Conservation (phyloP, 1,284 basidiomycete species). For the Puccinia polysora region DNA sequence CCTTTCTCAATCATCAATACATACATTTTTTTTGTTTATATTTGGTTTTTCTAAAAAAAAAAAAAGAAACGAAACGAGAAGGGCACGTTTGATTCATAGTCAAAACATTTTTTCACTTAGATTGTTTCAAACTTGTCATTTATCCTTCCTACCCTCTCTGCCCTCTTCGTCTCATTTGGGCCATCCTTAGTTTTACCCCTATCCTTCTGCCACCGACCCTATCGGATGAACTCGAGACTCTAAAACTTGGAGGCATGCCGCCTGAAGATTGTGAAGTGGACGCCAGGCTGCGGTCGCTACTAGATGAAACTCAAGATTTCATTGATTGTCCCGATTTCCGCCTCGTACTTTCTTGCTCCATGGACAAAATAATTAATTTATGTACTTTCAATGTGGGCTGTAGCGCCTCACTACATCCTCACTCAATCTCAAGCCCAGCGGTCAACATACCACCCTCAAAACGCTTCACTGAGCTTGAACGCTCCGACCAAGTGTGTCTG, state of each 20-base stretch:
- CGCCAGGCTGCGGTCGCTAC: slow-evolving; percentile 61
- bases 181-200: slow-evolving; percentile 5
- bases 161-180: background rate
- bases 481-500: background rate
- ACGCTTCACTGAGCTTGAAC: background rate
- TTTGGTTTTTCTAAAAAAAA: too few relatives aligned
- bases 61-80: too few relatives aligned
- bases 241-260: slow-evolving; percentile 56
- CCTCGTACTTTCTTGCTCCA: slow-evolving; percentile 58
- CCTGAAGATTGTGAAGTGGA: slow-evolving; percentile 47
- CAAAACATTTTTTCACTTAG: background rate
- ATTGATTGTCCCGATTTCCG: slow-evolving; percentile 67
- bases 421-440: background rate
- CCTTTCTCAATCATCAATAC: too few relatives aligned
- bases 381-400: background rate
- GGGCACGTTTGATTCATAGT: background rate
- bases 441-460: background rate
- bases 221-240: slow-evolving; percentile 64
- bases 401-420: background rate
- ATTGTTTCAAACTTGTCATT: background rate
- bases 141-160: background rate
- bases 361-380: background rate
- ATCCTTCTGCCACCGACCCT: slow-evolving; percentile 58
- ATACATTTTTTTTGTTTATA: too few relatives aligned
- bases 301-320: slow-evolving; percentile 65